phyloP scores from a whole-genome alignment of 441 rosid genomes.

The Raphanus hybrid region DNA sequence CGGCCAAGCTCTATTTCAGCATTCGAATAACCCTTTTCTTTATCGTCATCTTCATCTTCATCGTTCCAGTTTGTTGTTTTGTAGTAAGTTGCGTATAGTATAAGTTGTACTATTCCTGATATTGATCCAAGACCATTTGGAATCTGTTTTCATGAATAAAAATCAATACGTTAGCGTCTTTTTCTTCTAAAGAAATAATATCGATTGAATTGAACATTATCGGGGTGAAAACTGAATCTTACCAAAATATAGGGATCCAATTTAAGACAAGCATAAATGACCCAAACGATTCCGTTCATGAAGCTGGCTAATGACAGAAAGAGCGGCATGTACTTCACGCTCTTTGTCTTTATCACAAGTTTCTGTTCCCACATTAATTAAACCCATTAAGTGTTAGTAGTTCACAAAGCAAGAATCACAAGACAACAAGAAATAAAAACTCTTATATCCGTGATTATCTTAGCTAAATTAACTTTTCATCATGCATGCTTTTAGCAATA shows the following conservation, averaged over 20 bases:
- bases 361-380: background rate
- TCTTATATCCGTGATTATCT: background rate
- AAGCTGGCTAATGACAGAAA: constrained; percentile 68
- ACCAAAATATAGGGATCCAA: too few species aligned
- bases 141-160: background rate
- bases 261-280: constrained; percentile 72
- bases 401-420: constrained; percentile 9
- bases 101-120: constrained; percentile 61
- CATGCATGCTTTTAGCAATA: background rate
- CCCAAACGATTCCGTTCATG: constrained; percentile 75
- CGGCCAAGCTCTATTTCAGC: constrained; percentile 32
- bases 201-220: background rate
- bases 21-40: constrained; percentile 40
- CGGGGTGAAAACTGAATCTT: background rate
- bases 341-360: constrained; percentile 72
- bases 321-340: constrained; percentile 95
- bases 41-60: constrained; percentile 37
- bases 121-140: constrained; percentile 51
- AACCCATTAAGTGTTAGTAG: constrained; percentile 1
- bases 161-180: background rate
- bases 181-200: background rate
- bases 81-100: constrained; percentile 53
- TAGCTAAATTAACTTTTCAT: background rate
- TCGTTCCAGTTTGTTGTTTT: constrained; percentile 58
- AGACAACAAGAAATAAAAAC: background rate